Evolutionary conservation across 345 rosid species (phyloP), one percentile per base, ranked within the genome.

Genomic region (Aurinia saxatilis): DNA sequence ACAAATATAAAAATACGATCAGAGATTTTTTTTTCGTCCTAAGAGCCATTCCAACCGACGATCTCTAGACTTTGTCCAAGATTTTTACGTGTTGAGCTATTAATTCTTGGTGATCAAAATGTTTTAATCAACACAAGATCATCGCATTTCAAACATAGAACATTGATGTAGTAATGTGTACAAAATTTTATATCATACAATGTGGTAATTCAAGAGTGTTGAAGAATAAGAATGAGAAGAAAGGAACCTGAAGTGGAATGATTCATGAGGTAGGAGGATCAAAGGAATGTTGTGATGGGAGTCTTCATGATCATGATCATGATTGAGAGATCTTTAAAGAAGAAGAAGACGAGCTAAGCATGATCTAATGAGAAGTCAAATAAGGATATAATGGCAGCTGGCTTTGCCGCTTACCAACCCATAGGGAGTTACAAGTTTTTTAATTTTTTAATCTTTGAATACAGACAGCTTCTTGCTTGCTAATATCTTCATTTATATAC

Each of bases 341-440:
- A 39, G 33, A 2, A 50, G 44, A 76, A 57, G 75, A 74, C 78
- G 75, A 81, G 82, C 73, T 45, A 38, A 56, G 76, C 80, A 76
- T 76, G 73, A 67, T 73, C 74, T n/a, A 41, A 64, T 16, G 42
- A 16, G 78, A 60, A 69, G 82, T 78, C 81, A 78, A 80, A 71
- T 57, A 63, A 1, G 33, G 39, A 41, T 27, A 5, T 27, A 27
- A 63, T 38, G 77, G 80, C 85, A 84, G 83, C 85, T 80, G 79
- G 80, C 73, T 59, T n/a, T 78, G 57, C 75, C 73, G 81, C 70
- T 80, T 74, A 81, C 77, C 86, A 75, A 81, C 78, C 77, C 53
- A 63, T 57, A 61, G 41, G 33, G 25, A 21, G 2, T 21, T 21
- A 21, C 4, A 19, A 10, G 4, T 5, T 8, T 33, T 41, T 14